Percentiles rank a stretch among this genome's conserved stretches.
Evolutionary conservation across 768 basidiomycete species (phyloP).

Genomic region (Agrocybe praecox): DNA sequence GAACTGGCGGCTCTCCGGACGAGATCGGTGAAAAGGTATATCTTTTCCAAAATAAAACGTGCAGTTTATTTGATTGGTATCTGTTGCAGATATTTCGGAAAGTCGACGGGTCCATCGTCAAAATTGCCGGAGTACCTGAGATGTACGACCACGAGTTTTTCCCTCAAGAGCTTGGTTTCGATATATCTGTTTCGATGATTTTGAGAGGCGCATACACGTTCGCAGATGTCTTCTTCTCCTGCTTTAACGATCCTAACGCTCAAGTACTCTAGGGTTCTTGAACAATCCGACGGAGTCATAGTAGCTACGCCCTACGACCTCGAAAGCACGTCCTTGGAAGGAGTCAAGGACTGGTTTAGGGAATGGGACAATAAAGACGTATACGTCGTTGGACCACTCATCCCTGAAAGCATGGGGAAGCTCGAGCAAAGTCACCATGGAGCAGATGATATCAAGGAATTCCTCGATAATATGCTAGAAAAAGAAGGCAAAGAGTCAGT

Average conservation of each 20-base stretch:
- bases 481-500: conserved; percentile 13
- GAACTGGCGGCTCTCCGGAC: neutral
- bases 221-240: neutral
- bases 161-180: conserved; percentile 2
- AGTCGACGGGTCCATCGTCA: neutral
- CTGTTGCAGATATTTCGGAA: conserved; percentile 1
- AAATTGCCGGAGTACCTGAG: neutral
- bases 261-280: neutral
- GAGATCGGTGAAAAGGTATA: conserved; percentile 6
- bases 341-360: neutral
- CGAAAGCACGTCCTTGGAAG: neutral
- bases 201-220: neutral
- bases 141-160: conserved; percentile 11
- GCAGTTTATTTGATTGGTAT: neutral
- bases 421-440: neutral
- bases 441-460: conserved; percentile 1
- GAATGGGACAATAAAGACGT: neutral
- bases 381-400: conserved; percentile 2
- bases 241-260: neutral
- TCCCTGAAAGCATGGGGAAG: neutral
- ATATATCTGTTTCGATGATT: neutral
- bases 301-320: neutral
- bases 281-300: conserved; percentile 1
- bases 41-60: neutral
- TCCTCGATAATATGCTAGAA: conserved; percentile 6